phyloP scores from a whole-genome alignment of 1,284 basidiomycete genomes.

The Agroathelia rolfsii region DNA sequence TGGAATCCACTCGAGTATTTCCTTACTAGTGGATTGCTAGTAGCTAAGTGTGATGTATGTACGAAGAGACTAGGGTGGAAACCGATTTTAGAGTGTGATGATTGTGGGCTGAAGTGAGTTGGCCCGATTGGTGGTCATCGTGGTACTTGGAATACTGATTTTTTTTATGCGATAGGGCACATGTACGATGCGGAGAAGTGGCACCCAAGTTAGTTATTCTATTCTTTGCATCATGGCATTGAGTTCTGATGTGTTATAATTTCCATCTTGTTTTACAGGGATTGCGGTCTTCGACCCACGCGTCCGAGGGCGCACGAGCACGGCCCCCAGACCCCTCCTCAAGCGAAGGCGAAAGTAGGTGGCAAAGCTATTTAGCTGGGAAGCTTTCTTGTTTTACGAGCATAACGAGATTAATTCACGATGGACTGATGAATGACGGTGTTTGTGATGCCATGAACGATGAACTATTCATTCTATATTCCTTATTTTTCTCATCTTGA shows the following conservation, averaged over 20 bases:
- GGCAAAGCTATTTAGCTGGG: no score
- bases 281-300: conserved; percentile 53
- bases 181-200: conserved; percentile 75
- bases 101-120: conserved; percentile 65
- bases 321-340: neutral
- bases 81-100: conserved; percentile 79
- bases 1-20: conserved; percentile 76
- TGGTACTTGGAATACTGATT: conserved; percentile 8
- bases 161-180: conserved; percentile 39
- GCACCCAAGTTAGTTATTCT: no score
- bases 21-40: conserved; percentile 57
- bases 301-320: conserved; percentile 17
- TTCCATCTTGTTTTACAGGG: no score
- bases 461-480: no score
- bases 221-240: no score
- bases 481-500: no score
- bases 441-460: no score
- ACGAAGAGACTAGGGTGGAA: conserved; percentile 77
- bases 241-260: no score
- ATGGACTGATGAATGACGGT: no score
- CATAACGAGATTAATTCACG: no score
- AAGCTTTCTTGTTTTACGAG: no score
- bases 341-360: no score
- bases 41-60: conserved; percentile 76
- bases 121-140: conserved; percentile 7